Base-by-base conservation (phyloP, 148 eudicot genomes). In the Polygonum aviculare region DNA sequence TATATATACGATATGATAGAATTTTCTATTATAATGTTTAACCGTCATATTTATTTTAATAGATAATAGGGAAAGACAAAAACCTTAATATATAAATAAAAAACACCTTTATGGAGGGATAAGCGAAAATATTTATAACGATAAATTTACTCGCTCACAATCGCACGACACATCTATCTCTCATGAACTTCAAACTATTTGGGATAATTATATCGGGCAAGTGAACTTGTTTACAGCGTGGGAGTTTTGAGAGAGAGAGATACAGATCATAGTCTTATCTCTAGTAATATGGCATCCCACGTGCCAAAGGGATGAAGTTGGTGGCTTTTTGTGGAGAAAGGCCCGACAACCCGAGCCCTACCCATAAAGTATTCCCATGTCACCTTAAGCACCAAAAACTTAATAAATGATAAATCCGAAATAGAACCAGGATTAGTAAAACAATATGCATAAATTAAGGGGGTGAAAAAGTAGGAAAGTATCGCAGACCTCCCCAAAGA, bases 261-360 rank as follows among this genome's bases (percentile, higher is more conserved):
- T 12, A 33, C 39, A 63, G 39, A 26, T 31, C 39, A 63, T 33
- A 63, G 69, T 63, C 69, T 63, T 63, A 63, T 31, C 69, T 63
- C 69, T 63, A 63, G 6, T 63, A 33, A 33, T 63, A 63, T 63
- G 40, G 40, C 69, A 15, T 63, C 69, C 69, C 69, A 63, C 69
- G 69, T 63, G 69, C 69, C 69, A 63, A 63, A 63, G 69, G 40
- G 40, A 63, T 63, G 69, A 63, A 63, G 39, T 63, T 63, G 18
- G 39, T 63, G 69, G 69, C 69, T 63, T 63, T 63, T 63, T 63
- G 39, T 63, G 69, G 33, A 18, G 69, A 63, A 26, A 63, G 39
- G 18, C 69, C 39, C 39, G 69, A 63, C 69, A 63, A 63, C 18
- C 16, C 39, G 40, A 31, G 33, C 69, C 69, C 69, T 62, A 62